A percentile compares a stretch with the other conserved stretches of the same genome.
Evolutionary conservation across 768 basidiomycete species (phyloP).

Genomic region (Xerocomus spinulosus): DNA sequence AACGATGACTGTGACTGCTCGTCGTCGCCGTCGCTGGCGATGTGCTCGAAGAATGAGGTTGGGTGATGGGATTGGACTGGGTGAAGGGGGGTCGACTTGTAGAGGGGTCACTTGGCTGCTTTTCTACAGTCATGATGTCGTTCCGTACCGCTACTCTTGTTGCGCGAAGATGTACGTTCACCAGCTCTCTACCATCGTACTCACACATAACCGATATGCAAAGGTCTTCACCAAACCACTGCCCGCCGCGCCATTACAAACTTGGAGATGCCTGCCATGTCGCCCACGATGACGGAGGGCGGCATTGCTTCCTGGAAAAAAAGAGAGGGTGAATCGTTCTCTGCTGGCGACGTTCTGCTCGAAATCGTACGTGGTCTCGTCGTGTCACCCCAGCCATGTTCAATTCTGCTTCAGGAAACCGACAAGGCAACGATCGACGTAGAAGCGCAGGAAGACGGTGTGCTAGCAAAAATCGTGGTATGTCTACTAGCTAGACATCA

Average conservation of each 20-base stretch:
- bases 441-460: slow-evolving; percentile 95
- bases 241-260: slow-evolving; percentile 60
- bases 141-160: slow-evolving; percentile 11
- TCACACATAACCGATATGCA: neutral
- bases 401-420: slow-evolving; percentile 58
- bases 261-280: slow-evolving; percentile 95
- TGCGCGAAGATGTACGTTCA: slow-evolving; percentile 24
- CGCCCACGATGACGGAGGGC: slow-evolving; percentile 94
- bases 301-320: slow-evolving; percentile 91
- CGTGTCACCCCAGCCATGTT: neutral
- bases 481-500: slow-evolving; percentile 22
- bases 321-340: slow-evolving; percentile 74
- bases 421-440: slow-evolving; percentile 98
- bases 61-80: too few species aligned
- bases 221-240: slow-evolving; percentile 47
- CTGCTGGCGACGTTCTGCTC: slow-evolving; percentile 78
- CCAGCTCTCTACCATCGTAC: too few species aligned
- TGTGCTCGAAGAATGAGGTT: slow-evolving; percentile 1
- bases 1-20: neutral
- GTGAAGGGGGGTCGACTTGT: slow-evolving; percentile 18
- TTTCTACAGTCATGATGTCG: slow-evolving; percentile 8
- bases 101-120: slow-evolving; percentile 18
- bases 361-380: slow-evolving; percentile 65
- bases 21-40: slow-evolving; percentile 2
- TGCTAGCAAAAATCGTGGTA: slow-evolving; percentile 91